Evolutionary conservation across 2,329 filamentous ascomycete species (phyloP), one percentile per base, ranked within the genome.

Genomic region (Diaporthe sp.): DNA sequence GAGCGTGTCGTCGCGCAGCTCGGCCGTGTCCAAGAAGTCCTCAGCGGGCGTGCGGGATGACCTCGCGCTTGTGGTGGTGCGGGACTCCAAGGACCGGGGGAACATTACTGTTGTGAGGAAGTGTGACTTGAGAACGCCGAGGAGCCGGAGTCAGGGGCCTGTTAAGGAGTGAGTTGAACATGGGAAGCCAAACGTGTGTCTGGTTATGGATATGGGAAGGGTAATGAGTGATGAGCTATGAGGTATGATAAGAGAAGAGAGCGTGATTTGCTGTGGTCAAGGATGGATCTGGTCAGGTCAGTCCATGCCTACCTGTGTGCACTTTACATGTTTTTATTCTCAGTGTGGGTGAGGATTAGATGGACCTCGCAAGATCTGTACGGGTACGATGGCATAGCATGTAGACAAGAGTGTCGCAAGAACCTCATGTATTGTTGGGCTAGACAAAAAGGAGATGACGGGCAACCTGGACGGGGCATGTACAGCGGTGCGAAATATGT

Each of bases 51-150:
- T 70, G 34, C 34, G 65, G 65, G 75, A 77, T n/a, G 76, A 77
- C 42, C 70, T 76, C 8, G 75, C 73, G 42, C 76, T 77, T 4
- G 76, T 77, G 49, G 57, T 77, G 34, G 76, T 77, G 13, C 72
- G 76, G 6, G 76, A 76, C 12, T 51, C 76, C 15, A 71, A 67
- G 49, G 76, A 77, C 15, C 28, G 75, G 25, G 71, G 67, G 17
- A 76, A 61, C 12, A 49, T 76, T 44, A 73, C 76, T 28, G 75
- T 77, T 13, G 37, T 77, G 37, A 55, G 76, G 8, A 76, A 75
- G 72, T 76, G 72, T 58, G 76, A 77, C 15, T 9, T 77, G 62
- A 25, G 71, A 9, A 37, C 65, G 22, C 71, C 74, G 53, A 17
- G 76, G 49, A 73, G 74, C 25, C 51, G 61, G 61, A 76, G 74